Evolutionary conservation across 2,329 filamentous ascomycete species (phyloP), one percentile per base, ranked within the genome.

Genomic region (Fusarium austroafricanum): DNA sequence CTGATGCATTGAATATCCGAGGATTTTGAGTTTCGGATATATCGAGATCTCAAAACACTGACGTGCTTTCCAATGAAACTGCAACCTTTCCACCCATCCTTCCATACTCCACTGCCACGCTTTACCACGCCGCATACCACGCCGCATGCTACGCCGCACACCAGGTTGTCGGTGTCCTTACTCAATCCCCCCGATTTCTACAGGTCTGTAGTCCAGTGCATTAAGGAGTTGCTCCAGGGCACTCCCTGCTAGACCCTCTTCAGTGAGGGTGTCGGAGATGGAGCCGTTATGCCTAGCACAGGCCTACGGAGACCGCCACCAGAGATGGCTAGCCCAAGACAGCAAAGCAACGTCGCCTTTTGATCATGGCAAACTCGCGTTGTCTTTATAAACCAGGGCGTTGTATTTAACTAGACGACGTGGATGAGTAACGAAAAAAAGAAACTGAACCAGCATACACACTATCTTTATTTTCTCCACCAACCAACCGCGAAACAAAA

Each of bases 11-110:
- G 29, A 12, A 14, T 6, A 9, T 8, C 26, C 26, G 9, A 26
- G 1, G 4, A 37, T 17, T 53, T 63, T 64, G 61, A 64, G 59
- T 64, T 63, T 60, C 58, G 65, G 64, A 45, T 42, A 29, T 39
- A 39, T 61, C 52, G 47, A 56, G 17, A 63, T 61, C 49, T 61
- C 44, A 8, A 53, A 64, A 52, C 61, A 43, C 28, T 58, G 47
- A 54, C 52, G 47, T 63, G 60, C 56, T 68, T 43, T n/a, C 37
- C 42, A 43, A 47, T 18, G 37, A 39, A 33, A 20, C 33, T 45
- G 43, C 28, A 26, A n/a, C 35, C 42, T 10, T 39, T 28, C 18
- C 10, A 17, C 31, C 38, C 46, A 46, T 56, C 44, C 39, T 50
- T 35, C 45, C 54, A 4, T n/a, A 8, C 43, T 51, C 37, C 47